Evolutionary conservation across 2,329 filamentous ascomycete genomes (phyloP).

Genomic region (Calonectria pseudoturangicola): DNA sequence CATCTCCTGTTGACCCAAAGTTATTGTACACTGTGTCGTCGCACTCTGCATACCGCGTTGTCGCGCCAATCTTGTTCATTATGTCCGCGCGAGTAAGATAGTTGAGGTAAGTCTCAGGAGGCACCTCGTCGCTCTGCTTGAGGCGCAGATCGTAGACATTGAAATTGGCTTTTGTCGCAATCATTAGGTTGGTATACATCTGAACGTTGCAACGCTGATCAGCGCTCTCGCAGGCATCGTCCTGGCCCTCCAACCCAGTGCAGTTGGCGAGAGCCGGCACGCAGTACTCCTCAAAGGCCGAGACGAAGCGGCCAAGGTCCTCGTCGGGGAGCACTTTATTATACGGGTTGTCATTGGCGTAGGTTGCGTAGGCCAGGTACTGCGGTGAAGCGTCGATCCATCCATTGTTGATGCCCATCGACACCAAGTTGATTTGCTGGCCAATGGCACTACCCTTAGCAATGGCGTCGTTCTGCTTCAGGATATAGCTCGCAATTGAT

Average conservation of each 20-base stretch:
- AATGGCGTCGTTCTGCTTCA: slow-evolving; percentile 74
- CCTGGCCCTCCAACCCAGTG: slow-evolving; percentile 47
- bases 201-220: slow-evolving; percentile 53
- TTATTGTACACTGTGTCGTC: slow-evolving; percentile 50
- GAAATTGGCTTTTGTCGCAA: slow-evolving; percentile 58
- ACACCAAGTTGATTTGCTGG: slow-evolving; percentile 68
- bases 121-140: slow-evolving; percentile 45
- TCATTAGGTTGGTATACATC: slow-evolving; percentile 52
- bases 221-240: slow-evolving; percentile 54
- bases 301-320: slow-evolving; percentile 48
- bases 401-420: slow-evolving; percentile 74
- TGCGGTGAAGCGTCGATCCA: slow-evolving; percentile 68
- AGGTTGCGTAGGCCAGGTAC: slow-evolving; percentile 58
- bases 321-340: slow-evolving; percentile 54
- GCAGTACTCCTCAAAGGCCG: slow-evolving; percentile 56
- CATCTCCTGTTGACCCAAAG: slow-evolving; percentile 51
- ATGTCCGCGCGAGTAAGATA: slow-evolving; percentile 51
- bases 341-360: slow-evolving; percentile 59
- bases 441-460: slow-evolving; percentile 62
- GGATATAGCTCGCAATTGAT: slow-evolving; percentile 72
- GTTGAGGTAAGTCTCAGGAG: slow-evolving; percentile 51
- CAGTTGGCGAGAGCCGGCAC: slow-evolving; percentile 51
- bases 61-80: slow-evolving; percentile 52
- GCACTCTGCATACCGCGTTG: slow-evolving; percentile 51
- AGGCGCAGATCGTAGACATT: slow-evolving; percentile 69